Evolutionary conservation across 1,284 basidiomycete species (phyloP), one percentile per base, ranked within the genome.

Genomic region (Irpex sp.): DNA sequence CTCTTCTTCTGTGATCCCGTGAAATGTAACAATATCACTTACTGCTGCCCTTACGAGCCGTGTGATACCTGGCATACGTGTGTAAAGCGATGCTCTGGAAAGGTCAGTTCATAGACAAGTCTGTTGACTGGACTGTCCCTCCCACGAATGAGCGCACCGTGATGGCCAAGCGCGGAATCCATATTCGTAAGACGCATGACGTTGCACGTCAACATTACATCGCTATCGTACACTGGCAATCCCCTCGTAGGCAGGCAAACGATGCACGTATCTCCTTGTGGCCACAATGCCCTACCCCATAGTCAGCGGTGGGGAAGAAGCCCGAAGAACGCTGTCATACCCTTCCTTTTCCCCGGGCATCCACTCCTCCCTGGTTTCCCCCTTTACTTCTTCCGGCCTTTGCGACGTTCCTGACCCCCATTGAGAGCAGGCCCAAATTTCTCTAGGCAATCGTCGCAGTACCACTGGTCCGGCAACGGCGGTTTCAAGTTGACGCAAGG

Each of bases 401-500:
- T 75, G 35, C 73, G 72, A 35, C 62, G 64, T 26, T 65, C 64
- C 49, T 53, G 53, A 26, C 70, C 66, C 31, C 67, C 67, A 19
- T 63, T 61, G 36, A 57, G 62, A 51, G 47, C 33, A 68, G 59
- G 68, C 67, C 65, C 63, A 61, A 63, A 55, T 31, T 43, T 37
- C 43, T 39, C 57, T 17, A 67, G 78, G 67, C 85, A 88, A 47
- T 84, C 81, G 5, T 79, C 75, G 68, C 85, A 87, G 67, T 81
- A 88, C 84, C 84, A 87, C 53, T 77, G 76, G 66, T 86, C 85
- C 8, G 85, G 85, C 62, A 86, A 78, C 47, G 85, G 83, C 58
- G 81, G 78, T 67, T 84, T 87, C 64, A 87, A 74, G 63, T 80
- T 83, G 57, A 87, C 84, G 65, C 85, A 87, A 6, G 79, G 77